These are phyloP conservation scores for Lizonia empirigonia DNA, from an alignment of 2,329 filamentous ascomycete genomes.

Conservation along the genomic window DNA sequence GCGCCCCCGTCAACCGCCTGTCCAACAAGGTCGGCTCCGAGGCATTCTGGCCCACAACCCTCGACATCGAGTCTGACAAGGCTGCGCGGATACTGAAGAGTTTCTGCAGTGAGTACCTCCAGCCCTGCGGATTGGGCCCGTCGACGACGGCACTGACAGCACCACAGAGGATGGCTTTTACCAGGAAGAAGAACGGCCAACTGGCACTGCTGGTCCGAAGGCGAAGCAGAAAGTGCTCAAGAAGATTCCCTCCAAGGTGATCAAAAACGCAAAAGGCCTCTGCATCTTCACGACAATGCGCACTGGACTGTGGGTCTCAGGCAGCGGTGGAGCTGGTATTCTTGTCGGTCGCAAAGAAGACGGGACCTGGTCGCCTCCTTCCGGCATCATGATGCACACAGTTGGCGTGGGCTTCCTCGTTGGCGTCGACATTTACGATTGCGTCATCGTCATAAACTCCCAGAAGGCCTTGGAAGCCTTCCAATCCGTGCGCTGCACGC, in stretches of 20 bases:
- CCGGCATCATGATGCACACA: constrained; percentile 88
- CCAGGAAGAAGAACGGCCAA: constrained; percentile 57
- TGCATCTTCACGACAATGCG: constrained; percentile 97
- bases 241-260: constrained; percentile 83
- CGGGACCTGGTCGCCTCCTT: constrained; percentile 89
- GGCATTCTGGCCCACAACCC: constrained; percentile 81
- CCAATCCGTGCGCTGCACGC: constrained; percentile 75
- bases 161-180: constrained; percentile 70
- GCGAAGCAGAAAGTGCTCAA: constrained; percentile 70
- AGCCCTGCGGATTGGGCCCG: background rate
- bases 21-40: constrained; percentile 82
- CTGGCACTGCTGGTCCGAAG: constrained; percentile 58
- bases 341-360: constrained; percentile 83
- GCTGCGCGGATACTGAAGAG: constrained; percentile 86
- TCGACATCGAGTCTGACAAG: constrained; percentile 91
- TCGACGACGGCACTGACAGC: constrained; percentile 22
- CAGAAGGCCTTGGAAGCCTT: constrained; percentile 83
- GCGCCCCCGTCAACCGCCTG: constrained; percentile 77
- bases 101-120: constrained; percentile 76
- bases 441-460: constrained; percentile 90
- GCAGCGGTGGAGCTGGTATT: constrained; percentile 87
- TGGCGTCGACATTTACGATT: constrained; percentile 95
- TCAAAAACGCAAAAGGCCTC: constrained; percentile 86
- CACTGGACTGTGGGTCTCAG: constrained; percentile 87
- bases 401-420: constrained; percentile 86